Conservation (phyloP, 2,329 filamentous ascomycete species). For the Fusarium torreyae region DNA sequence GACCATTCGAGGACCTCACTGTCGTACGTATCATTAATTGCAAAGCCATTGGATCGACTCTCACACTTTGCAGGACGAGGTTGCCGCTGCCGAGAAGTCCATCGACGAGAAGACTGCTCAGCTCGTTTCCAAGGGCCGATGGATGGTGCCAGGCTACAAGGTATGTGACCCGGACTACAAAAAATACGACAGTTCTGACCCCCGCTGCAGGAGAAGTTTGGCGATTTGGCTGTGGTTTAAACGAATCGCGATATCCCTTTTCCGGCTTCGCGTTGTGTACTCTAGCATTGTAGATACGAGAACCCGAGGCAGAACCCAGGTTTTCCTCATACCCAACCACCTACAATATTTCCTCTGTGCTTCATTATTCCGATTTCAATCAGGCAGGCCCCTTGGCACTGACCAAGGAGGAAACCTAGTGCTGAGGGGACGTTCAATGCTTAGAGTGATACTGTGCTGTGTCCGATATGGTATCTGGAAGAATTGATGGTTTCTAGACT, state of each 20-base stretch:
- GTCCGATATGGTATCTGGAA: neutral
- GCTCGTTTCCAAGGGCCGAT: constrained; percentile 97
- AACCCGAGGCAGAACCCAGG: constrained; percentile 54
- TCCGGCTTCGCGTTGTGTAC: constrained; percentile 70
- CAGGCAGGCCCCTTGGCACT: constrained; percentile 4
- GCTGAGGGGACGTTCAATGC: neutral
- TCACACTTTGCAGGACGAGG: constrained; percentile 80
- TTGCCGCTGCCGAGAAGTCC: constrained; percentile 92
- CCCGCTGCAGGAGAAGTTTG: constrained; percentile 90
- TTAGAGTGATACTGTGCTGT: neutral
- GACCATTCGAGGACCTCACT: constrained; percentile 97
- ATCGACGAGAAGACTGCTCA: constrained; percentile 97
- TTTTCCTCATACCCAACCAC: constrained; percentile 54
- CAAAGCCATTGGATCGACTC: constrained; percentile 41
- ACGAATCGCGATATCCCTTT: constrained; percentile 58
- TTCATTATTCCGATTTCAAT: constrained; percentile 25
- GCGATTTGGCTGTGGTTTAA: constrained; percentile 96
- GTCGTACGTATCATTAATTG: constrained; percentile 78
- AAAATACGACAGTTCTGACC: constrained; percentile 60
- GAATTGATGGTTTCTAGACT: neutral
- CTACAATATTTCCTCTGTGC: constrained; percentile 47
- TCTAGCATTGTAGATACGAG: constrained; percentile 80
- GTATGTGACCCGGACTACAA: constrained; percentile 65
- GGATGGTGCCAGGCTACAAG: constrained; percentile 99
- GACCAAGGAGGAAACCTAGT: neutral